Evolutionary conservation across 2,329 filamentous ascomycete species (phyloP).

Genomic region (Rutstroemia sp.): DNA sequence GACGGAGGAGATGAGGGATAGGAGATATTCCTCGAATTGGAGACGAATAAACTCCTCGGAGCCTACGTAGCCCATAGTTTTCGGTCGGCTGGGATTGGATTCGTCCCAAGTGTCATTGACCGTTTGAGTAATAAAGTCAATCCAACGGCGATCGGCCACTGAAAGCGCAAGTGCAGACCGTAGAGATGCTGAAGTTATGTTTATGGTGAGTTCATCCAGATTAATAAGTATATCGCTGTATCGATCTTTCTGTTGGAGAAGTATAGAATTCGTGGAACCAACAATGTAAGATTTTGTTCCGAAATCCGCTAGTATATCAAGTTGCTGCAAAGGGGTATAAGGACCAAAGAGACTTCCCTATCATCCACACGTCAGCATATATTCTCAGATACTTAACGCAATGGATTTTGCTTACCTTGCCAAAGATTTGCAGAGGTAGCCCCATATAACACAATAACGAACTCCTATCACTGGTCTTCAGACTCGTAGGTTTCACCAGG

Average conservation of each 20-base stretch:
- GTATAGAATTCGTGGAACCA: slow-evolving; percentile 89
- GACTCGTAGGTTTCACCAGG: slow-evolving; percentile 68
- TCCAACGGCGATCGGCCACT: slow-evolving; percentile 86
- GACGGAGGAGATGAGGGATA: slow-evolving; percentile 78
- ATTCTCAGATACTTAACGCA: too few relatives aligned
- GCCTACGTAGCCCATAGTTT: slow-evolving; percentile 87
- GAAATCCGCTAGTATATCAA: slow-evolving; percentile 87
- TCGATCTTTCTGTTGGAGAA: slow-evolving; percentile 88
- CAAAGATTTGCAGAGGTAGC: slow-evolving; percentile 87
- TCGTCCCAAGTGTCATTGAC: slow-evolving; percentile 98
- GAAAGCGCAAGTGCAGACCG: slow-evolving; percentile 71
- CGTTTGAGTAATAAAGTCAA: slow-evolving; percentile 87
- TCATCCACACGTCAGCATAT: neutral
- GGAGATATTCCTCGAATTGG: slow-evolving; percentile 93
- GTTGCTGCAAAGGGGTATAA: slow-evolving; percentile 91
- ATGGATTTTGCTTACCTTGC: slow-evolving; percentile 51
- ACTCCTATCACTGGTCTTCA: slow-evolving; percentile 84
- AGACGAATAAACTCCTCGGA: slow-evolving; percentile 96
- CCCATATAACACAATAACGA: slow-evolving; percentile 94
- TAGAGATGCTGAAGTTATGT: slow-evolving; percentile 73
- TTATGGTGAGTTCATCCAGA: slow-evolving; percentile 81
- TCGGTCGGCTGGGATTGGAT: slow-evolving; percentile 78
- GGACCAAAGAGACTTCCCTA: slow-evolving; percentile 91
- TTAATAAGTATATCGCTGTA: slow-evolving; percentile 97
- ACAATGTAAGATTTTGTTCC: slow-evolving; percentile 97